phyloP scores from a whole-genome alignment of 2,329 filamentous ascomycete genomes.

The Epichloe typhina region DNA sequence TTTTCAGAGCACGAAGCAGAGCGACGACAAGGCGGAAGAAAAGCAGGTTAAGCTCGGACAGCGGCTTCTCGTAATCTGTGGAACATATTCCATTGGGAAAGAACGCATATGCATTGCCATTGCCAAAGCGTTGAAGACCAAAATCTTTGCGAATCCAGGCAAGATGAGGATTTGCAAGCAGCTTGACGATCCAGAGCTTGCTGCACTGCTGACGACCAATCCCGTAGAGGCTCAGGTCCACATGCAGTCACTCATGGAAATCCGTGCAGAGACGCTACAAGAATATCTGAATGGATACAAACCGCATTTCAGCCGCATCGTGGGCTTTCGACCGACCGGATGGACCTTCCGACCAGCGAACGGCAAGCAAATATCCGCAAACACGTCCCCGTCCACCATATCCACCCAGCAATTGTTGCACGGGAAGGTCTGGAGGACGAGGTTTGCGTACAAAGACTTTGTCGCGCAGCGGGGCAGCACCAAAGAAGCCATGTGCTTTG shows the following conservation, averaged over 20 bases:
- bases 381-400: conserved; percentile 34
- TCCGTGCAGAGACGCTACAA: conserved; percentile 77
- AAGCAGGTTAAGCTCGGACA: conserved; percentile 21
- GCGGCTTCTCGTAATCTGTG: conserved; percentile 79
- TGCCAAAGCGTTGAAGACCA: conserved; percentile 69
- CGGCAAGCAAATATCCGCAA: conserved; percentile 40
- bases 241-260: conserved; percentile 94
- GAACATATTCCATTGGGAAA: conserved; percentile 96
- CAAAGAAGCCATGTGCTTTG: conserved; percentile 72
- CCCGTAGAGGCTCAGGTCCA: conserved; percentile 85
- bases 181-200: conserved; percentile 73
- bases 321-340: conserved; percentile 84
- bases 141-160: conserved; percentile 73
- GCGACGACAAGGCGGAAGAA: conserved; percentile 16
- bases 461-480: conserved; percentile 80
- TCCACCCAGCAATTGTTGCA: conserved; percentile 40
- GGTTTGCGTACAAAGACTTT: conserved; percentile 60
- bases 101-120: conserved; percentile 92
- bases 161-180: conserved; percentile 79
- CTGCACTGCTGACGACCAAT: conserved; percentile 62
- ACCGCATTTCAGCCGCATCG: conserved; percentile 70
- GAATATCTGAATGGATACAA: conserved; percentile 76
- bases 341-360: conserved; percentile 77
- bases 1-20: conserved; percentile 27
- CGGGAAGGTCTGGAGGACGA: conserved; percentile 57